Conservation (phyloP, 2,329 filamentous ascomycete species). For the Eurotiales sp. region DNA sequence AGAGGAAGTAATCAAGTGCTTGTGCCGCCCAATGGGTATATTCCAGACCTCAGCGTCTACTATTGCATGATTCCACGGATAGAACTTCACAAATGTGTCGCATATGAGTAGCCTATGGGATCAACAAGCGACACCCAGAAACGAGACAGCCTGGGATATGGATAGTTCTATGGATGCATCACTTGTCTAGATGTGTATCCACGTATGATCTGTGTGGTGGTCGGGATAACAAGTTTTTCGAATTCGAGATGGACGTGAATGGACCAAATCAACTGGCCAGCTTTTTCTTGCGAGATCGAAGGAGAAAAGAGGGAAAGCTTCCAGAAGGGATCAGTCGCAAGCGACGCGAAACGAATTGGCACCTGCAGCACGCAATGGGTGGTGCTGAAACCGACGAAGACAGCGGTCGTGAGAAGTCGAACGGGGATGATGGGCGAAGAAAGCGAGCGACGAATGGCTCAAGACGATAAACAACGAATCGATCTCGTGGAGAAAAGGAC, state of each 20-base stretch:
- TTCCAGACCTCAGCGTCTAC: not conserved
- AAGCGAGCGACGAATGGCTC: not conserved
- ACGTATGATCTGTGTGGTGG: not conserved
- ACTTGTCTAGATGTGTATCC: not conserved
- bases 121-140: not conserved
- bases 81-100: not conserved
- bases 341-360: not conserved
- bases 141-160: not conserved
- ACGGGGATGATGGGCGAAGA: no score
- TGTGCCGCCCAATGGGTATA: slow-evolving; percentile 2
- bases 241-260: not conserved
- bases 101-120: no score
- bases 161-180: not conserved
- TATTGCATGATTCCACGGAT: slow-evolving; percentile 13
- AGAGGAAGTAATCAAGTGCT: slow-evolving; percentile 14
- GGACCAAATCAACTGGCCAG: slow-evolving; percentile 4
- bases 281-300: not conserved
- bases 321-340: not conserved
- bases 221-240: not conserved
- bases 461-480: no score
- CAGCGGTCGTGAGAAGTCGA: no score
- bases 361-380: slow-evolving; percentile 4
- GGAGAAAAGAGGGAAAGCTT: not conserved
- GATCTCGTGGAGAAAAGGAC: not conserved
- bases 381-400: no score